These are phyloP conservation scores for Fusarium humuli DNA, from an alignment of 2,329 filamentous ascomycete species.

Conservation along the genomic window DNA sequence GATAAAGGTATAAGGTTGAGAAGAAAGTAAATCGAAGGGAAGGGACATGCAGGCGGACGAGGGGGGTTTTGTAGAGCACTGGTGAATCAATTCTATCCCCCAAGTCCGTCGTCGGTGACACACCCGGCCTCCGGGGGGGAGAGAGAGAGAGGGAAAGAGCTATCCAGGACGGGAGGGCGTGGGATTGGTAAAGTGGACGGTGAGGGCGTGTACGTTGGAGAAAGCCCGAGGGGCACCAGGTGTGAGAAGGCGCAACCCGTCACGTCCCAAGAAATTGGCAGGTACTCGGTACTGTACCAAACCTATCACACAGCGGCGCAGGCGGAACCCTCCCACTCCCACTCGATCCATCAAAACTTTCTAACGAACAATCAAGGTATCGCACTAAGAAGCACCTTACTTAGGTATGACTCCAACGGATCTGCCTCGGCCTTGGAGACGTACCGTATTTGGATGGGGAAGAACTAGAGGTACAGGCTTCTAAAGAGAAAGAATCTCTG, in stretches of 20 bases:
- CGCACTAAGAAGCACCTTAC: slow-evolving; percentile 16
- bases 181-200: slow-evolving; percentile 18
- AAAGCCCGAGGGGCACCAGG: slow-evolving; percentile 21
- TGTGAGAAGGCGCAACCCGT: slow-evolving; percentile 31
- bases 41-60: slow-evolving; percentile 40
- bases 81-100: slow-evolving; percentile 17
- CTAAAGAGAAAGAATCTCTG: slow-evolving; percentile 12
- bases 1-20: slow-evolving; percentile 30
- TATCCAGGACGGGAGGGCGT: slow-evolving; percentile 39
- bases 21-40: slow-evolving; percentile 42
- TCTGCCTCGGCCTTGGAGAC: slow-evolving; percentile 36
- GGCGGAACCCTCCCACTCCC: slow-evolving; percentile 24
- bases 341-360: slow-evolving; percentile 29
- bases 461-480: slow-evolving; percentile 16
- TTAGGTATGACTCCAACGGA: slow-evolving; percentile 37
- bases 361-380: slow-evolving; percentile 20
- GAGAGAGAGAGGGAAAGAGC: slow-evolving; percentile 33
- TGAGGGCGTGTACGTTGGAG: slow-evolving; percentile 29
- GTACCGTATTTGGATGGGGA: slow-evolving; percentile 14
- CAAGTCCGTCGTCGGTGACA: slow-evolving; percentile 44
- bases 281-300: slow-evolving; percentile 7
- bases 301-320: slow-evolving; percentile 20
- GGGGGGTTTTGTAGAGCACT: slow-evolving; percentile 46
- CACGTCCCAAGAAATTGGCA: slow-evolving; percentile 29
- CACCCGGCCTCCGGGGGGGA: slow-evolving; percentile 42